Percentiles rank a stretch among this genome's conserved stretches.
Conservation (phyloP, 305 asterid species). For the Fraxinus sp. region DNA sequence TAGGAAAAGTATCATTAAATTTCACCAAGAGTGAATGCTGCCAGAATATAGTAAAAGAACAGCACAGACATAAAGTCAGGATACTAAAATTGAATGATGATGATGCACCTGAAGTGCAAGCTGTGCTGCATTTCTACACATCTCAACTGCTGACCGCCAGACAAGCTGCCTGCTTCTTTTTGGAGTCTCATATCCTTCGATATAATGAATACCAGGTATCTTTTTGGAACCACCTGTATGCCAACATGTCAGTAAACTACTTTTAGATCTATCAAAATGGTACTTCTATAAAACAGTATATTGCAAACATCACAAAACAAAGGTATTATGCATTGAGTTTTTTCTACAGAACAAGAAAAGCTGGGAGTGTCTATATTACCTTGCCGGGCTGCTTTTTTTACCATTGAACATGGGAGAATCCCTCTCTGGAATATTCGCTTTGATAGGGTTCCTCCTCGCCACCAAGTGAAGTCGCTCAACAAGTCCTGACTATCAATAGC, state of each 20-base stretch:
- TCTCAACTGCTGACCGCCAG: constrained; percentile 96
- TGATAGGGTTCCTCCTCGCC: constrained; percentile 72
- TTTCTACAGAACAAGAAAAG: constrained; percentile 22
- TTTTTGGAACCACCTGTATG: constrained; percentile 71
- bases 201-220: constrained; percentile 59
- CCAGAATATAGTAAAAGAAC: constrained; percentile 20
- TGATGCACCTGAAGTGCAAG: constrained; percentile 88
- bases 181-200: constrained; percentile 64
- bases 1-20: constrained; percentile 11
- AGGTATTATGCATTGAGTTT: constrained; percentile 10
- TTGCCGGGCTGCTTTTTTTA: constrained; percentile 69
- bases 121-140: constrained; percentile 67
- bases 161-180: constrained; percentile 69
- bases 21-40: constrained; percentile 10
- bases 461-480: constrained; percentile 65
- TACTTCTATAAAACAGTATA: constrained; percentile 15
- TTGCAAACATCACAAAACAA: constrained; percentile 21
- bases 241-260: constrained; percentile 28
- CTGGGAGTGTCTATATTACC: constrained; percentile 41
- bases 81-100: constrained; percentile 8
- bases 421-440: constrained; percentile 62
- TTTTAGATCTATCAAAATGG: constrained; percentile 10
- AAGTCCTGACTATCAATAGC: constrained; percentile 40
- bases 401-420: constrained; percentile 53
- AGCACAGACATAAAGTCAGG: constrained; percentile 1